Conservation (phyloP, 768 basidiomycete species). For the Pulveroboletus ravenelii region DNA sequence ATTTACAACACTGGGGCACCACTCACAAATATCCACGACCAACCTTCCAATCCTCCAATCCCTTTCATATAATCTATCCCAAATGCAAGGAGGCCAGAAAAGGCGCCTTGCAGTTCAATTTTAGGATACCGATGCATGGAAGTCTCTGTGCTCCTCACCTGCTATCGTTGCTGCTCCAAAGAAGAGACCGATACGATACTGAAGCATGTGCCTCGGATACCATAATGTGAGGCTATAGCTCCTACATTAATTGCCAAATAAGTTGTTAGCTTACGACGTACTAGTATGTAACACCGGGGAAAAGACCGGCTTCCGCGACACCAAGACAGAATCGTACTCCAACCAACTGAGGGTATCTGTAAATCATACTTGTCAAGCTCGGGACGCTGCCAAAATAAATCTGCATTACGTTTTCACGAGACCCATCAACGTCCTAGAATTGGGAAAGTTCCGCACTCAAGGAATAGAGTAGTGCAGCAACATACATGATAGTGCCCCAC, state of each 20-base stretch:
- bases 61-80: slow-evolving; percentile 52
- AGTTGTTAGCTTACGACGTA: slow-evolving; percentile 25
- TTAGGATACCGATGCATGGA: background rate
- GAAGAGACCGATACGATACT: slow-evolving; percentile 58
- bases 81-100: slow-evolving; percentile 56
- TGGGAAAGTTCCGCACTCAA: background rate
- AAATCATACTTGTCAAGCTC: background rate
- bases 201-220: slow-evolving; percentile 62
- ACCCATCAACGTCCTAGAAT: slow-evolving; percentile 55
- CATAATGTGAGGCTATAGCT: slow-evolving; percentile 51
- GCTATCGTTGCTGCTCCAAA: slow-evolving; percentile 61
- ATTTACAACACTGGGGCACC: too few relatives aligned
- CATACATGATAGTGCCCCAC: slow-evolving; percentile 65
- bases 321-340: slow-evolving; percentile 57
- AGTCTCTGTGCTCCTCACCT: slow-evolving; percentile 24
- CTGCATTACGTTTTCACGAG: slow-evolving; percentile 54
- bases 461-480: too few relatives aligned
- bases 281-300: slow-evolving; percentile 75
- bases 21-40: slow-evolving; percentile 67
- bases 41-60: slow-evolving; percentile 42
- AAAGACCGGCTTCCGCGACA: slow-evolving; percentile 64
- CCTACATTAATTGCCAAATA: background rate
- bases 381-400: background rate
- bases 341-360: slow-evolving; percentile 58
- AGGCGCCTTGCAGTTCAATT: slow-evolving; percentile 35